A percentile compares a stretch with the other conserved stretches of the same genome.
Evolutionary conservation across 2,329 filamentous ascomycete genomes (phyloP).

Genomic region (Rhynchosporium secalis): DNA sequence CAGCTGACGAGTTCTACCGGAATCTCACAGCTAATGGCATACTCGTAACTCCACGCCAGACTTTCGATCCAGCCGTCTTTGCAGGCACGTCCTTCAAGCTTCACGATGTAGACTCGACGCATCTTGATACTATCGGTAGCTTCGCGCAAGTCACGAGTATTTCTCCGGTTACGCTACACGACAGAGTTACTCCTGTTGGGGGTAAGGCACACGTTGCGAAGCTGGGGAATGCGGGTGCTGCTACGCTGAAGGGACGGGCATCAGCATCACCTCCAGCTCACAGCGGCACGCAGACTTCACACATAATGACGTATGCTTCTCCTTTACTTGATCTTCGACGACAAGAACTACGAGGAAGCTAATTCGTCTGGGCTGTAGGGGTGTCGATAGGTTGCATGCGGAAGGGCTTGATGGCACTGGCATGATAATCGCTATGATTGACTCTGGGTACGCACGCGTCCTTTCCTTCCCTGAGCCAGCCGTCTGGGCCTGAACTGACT

Average conservation of each 20-base stretch:
- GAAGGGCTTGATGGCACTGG: conserved; percentile 11
- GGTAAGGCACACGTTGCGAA: background rate
- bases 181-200: background rate
- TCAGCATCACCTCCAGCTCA: background rate
- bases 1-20: conserved; percentile 7
- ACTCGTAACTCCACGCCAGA: conserved; percentile 2
- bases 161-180: conserved; percentile 10
- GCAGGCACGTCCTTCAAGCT: conserved; percentile 8
- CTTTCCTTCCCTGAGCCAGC: too few species aligned
- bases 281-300: conserved; percentile 5
- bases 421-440: conserved; percentile 11
- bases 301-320: conserved; percentile 8
- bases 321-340: too few species aligned
- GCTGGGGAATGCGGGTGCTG: background rate
- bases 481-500: too few species aligned
- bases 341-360: too few species aligned
- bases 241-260: conserved; percentile 6
- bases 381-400: conserved; percentile 11
- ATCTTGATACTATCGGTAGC: conserved; percentile 13
- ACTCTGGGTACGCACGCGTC: conserved; percentile 1
- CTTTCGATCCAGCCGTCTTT: conserved; percentile 11
- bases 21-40: conserved; percentile 14
- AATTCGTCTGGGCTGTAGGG: background rate
- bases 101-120: background rate
- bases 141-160: conserved; percentile 15